Evolutionary conservation across 768 basidiomycete genomes (phyloP).

Genomic region (Suillus occidentalis): DNA sequence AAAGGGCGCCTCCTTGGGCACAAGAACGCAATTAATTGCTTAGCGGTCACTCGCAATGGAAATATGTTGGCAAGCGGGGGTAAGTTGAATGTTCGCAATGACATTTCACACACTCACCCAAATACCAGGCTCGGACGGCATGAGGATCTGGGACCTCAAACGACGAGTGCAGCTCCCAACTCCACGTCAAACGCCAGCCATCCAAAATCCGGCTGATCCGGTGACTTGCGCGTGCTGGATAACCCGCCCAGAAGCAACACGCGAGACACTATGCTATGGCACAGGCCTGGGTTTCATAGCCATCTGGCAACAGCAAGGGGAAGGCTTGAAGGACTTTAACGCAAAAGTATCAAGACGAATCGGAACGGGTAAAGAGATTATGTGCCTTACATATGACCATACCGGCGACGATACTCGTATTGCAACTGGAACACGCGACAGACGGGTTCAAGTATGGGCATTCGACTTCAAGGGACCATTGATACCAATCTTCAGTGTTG

Average conservation of each 20-base stretch:
- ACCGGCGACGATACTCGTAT: not conserved
- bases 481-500: not conserved
- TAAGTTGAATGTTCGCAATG: not conserved
- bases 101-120: not conserved
- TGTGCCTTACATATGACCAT: constrained; percentile 6
- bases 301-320: constrained; percentile 5
- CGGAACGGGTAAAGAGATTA: constrained; percentile 10
- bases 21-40: constrained; percentile 10
- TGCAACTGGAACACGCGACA: not conserved
- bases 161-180: not conserved
- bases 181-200: constrained; percentile 5
- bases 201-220: constrained; percentile 1
- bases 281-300: constrained; percentile 10
- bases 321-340: constrained; percentile 2
- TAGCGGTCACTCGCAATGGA: constrained; percentile 2
- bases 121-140: constrained; percentile 6
- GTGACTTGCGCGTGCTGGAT: constrained; percentile 11
- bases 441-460: not conserved
- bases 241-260: not conserved
- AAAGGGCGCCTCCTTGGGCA: constrained; percentile 2
- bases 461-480: not conserved
- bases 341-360: not conserved
- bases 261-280: constrained; percentile 7
- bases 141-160: constrained; percentile 12
- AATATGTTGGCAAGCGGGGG: constrained; percentile 9